Conservation (phyloP, 805 yeast species). For the Candida multigemmis region DNA sequence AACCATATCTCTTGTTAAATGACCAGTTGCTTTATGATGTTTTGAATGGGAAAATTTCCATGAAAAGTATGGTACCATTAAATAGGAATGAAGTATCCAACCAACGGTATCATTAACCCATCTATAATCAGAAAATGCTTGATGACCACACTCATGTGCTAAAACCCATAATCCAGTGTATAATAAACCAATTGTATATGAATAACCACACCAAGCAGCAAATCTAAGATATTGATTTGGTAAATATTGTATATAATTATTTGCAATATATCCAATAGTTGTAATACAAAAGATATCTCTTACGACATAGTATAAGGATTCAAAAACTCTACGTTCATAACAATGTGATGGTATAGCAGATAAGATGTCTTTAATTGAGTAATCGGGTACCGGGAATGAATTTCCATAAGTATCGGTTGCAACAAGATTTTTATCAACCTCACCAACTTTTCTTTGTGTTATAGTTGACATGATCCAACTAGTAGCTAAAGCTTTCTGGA, state of each 20-base stretch:
- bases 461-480: too few relatives aligned
- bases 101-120: constrained; percentile 72
- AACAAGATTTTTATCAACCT: too few relatives aligned
- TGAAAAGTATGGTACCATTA: constrained; percentile 78
- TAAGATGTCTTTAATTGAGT: constrained; percentile 65
- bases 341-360: constrained; percentile 67
- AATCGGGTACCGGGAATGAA: constrained; percentile 66
- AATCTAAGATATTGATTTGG: constrained; percentile 37
- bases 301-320: constrained; percentile 55
- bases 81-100: constrained; percentile 72
- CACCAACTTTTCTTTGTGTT: too few relatives aligned
- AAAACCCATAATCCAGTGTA: constrained; percentile 78
- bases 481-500: too few relatives aligned
- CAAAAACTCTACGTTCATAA: constrained; percentile 50
- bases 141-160: constrained; percentile 91
- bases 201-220: constrained; percentile 50
- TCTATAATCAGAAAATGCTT: constrained; percentile 69
- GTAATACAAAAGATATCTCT: constrained; percentile 48
- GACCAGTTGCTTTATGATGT: constrained; percentile 89
- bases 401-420: constrained; percentile 57
- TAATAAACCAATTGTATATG: constrained; percentile 50
- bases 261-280: constrained; percentile 44
- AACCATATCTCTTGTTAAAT: constrained; percentile 74
- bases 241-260: constrained; percentile 43
- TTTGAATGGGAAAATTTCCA: constrained; percentile 81